These are phyloP conservation scores for Ajuga chamaepitys DNA, from an alignment of 257 asterid species.

Conservation along the genomic window DNA sequence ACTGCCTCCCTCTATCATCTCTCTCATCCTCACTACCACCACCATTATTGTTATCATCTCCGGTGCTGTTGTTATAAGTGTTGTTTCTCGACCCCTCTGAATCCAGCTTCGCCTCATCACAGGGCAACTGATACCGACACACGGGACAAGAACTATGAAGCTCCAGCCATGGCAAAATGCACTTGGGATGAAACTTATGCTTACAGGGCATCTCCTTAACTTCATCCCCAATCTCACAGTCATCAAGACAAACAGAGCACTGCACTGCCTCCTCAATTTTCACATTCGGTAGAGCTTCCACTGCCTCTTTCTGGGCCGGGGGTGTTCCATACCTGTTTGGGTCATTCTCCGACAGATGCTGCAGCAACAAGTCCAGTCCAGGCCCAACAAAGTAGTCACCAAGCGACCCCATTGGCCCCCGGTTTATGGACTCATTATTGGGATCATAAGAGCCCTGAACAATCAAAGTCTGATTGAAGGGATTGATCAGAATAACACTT, in stretches of 20 bases:
- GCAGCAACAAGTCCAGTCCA: slow-evolving; percentile 65
- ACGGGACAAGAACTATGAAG: slow-evolving; percentile 90
- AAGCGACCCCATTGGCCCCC: slow-evolving; percentile 41
- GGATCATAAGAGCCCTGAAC: slow-evolving; percentile 43
- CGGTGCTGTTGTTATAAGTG: slow-evolving; percentile 5
- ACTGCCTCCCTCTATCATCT: slow-evolving; percentile 40
- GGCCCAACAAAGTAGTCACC: slow-evolving; percentile 82
- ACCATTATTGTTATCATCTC: neutral
- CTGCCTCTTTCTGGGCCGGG: slow-evolving; percentile 72
- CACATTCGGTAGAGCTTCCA: slow-evolving; percentile 58
- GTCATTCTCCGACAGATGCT: slow-evolving; percentile 79
- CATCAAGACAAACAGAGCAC: slow-evolving; percentile 81
- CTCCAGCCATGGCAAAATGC: slow-evolving; percentile 86
- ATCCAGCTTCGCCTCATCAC: slow-evolving; percentile 57
- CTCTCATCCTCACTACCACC: slow-evolving; percentile 20
- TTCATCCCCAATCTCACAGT: slow-evolving; percentile 53
- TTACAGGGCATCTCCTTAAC: slow-evolving; percentile 86
- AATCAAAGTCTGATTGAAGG: slow-evolving; percentile 55
- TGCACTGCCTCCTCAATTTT: slow-evolving; percentile 38
- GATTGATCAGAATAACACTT: slow-evolving; percentile 55
- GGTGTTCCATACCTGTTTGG: slow-evolving; percentile 76
- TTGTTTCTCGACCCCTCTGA: slow-evolving; percentile 23
- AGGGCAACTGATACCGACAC: slow-evolving; percentile 69
- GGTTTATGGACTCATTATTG: slow-evolving; percentile 29
- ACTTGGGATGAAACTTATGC: slow-evolving; percentile 61